These are phyloP conservation scores for Cutaneotrichosporon cavernicola DNA, from an alignment of 1,284 basidiomycete species.

Conservation along the genomic window DNA sequence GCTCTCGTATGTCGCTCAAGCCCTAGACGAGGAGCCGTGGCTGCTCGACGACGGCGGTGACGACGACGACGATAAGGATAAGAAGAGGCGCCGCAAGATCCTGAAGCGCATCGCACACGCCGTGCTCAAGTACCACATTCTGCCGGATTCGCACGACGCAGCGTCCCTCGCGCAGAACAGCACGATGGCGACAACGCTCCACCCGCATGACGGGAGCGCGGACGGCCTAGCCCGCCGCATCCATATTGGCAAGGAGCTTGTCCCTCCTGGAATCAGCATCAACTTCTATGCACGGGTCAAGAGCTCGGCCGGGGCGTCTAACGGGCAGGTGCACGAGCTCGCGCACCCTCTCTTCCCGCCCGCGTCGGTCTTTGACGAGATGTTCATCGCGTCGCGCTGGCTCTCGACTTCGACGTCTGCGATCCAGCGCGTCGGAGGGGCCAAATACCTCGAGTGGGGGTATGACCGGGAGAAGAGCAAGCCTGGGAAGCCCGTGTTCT, in stretches of 20 bases:
- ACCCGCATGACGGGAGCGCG: slow-evolving; percentile 58
- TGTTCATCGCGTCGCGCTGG: slow-evolving; percentile 60
- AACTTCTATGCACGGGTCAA: slow-evolving; percentile 61
- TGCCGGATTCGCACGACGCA: slow-evolving; percentile 56
- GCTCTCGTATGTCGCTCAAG: slow-evolving; percentile 31
- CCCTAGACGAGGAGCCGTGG: slow-evolving; percentile 35
- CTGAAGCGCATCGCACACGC: slow-evolving; percentile 59
- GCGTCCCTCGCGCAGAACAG: slow-evolving; percentile 60
- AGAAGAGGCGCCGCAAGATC: slow-evolving; percentile 59
- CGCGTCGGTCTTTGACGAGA: slow-evolving; percentile 61
- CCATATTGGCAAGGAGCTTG: slow-evolving; percentile 56
- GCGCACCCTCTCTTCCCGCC: slow-evolving; percentile 65
- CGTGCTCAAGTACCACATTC: slow-evolving; percentile 64
- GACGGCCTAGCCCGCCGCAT: slow-evolving; percentile 62
- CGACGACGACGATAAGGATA: slow-evolving; percentile 47
- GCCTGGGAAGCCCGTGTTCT: slow-evolving; percentile 50
- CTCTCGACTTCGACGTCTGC: slow-evolving; percentile 64
- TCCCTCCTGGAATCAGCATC: slow-evolving; percentile 56
- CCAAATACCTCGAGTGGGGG: slow-evolving; percentile 55
- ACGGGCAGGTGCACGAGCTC: slow-evolving; percentile 66
- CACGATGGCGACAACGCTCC: slow-evolving; percentile 62
- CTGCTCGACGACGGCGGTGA: slow-evolving; percentile 23
- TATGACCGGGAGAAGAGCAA: slow-evolving; percentile 53
- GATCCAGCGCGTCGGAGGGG: slow-evolving; percentile 60
- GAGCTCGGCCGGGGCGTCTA: slow-evolving; percentile 57